A percentile compares a stretch with the other conserved stretches of the same genome.
These are phyloP conservation scores for Juglanconis sp. DNA, from an alignment of 2,329 filamentous ascomycete genomes.

Conservation along the genomic window DNA sequence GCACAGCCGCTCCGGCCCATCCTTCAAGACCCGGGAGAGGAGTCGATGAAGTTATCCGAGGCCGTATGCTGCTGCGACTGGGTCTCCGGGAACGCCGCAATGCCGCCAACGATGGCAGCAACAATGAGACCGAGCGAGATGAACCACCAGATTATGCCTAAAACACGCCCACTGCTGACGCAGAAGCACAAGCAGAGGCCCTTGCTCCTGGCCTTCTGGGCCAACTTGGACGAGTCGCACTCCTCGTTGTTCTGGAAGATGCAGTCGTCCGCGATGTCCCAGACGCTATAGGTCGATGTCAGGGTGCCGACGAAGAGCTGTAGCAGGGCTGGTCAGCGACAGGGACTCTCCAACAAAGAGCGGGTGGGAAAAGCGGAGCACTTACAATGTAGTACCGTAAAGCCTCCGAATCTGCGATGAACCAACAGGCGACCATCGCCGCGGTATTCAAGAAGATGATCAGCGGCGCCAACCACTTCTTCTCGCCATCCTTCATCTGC, in stretches of 20 bases:
- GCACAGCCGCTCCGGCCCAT: neutral
- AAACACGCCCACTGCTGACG: slow-evolving; percentile 30
- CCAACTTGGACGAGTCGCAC: slow-evolving; percentile 77
- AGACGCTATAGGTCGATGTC: slow-evolving; percentile 76
- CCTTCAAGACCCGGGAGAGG: neutral
- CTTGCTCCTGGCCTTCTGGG: slow-evolving; percentile 72
- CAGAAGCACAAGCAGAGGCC: slow-evolving; percentile 55
- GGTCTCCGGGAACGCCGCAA: slow-evolving; percentile 72
- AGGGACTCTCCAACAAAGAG: neutral
- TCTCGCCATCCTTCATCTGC: slow-evolving; percentile 45
- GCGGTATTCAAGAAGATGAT: slow-evolving; percentile 70
- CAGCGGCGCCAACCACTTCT: slow-evolving; percentile 72
- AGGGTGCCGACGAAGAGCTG: slow-evolving; percentile 78
- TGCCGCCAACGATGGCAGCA: slow-evolving; percentile 68
- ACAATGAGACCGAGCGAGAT: slow-evolving; percentile 71
- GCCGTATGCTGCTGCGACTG: slow-evolving; percentile 66
- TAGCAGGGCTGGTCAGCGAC: neutral
- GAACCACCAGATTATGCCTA: slow-evolving; percentile 76
- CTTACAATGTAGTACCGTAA: slow-evolving; percentile 67
- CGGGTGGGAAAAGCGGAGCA: slow-evolving; percentile 18
- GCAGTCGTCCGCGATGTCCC: slow-evolving; percentile 82
- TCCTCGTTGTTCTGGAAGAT: slow-evolving; percentile 78
- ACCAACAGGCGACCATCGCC: slow-evolving; percentile 72
- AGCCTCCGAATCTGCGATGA: slow-evolving; percentile 72
- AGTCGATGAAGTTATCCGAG: slow-evolving; percentile 60